A percentile compares a stretch with the other conserved stretches of the same genome.
Conservation (phyloP, 805 yeast genomes). For the Cyberlindnera maritima region DNA sequence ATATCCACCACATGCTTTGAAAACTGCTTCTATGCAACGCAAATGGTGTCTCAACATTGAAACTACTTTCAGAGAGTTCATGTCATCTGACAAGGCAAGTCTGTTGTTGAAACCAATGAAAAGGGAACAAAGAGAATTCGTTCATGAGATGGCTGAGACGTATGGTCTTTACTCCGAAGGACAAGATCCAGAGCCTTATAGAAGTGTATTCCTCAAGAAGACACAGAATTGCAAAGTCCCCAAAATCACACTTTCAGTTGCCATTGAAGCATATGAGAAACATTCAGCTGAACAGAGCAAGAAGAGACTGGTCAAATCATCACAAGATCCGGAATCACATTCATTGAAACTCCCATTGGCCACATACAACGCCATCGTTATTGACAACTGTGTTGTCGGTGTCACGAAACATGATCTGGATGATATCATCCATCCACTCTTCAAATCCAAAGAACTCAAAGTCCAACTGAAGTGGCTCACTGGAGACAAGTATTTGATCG, state of each 20-base stretch:
- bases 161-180: slow-evolving; percentile 64
- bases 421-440: slow-evolving; percentile 27
- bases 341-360: slow-evolving; percentile 10
- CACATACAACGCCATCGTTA: slow-evolving; percentile 49
- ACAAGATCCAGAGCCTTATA: slow-evolving; percentile 77
- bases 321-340: not conserved
- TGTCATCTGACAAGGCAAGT: slow-evolving; percentile 38
- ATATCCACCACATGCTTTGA: slow-evolving; percentile 24
- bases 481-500: slow-evolving; percentile 41
- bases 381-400: slow-evolving; percentile 53
- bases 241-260: slow-evolving; percentile 42
- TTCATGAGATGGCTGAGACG: slow-evolving; percentile 63
- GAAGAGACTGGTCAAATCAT: not conserved
- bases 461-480: slow-evolving; percentile 39
- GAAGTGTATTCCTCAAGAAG: slow-evolving; percentile 63
- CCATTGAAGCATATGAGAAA: slow-evolving; percentile 34
- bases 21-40: slow-evolving; percentile 39
- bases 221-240: slow-evolving; percentile 38
- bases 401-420: slow-evolving; percentile 36
- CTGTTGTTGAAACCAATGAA: slow-evolving; percentile 75
- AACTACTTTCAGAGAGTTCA: slow-evolving; percentile 45
- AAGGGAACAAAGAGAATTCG: slow-evolving; percentile 61
- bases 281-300: slow-evolving; percentile 31
- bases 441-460: slow-evolving; percentile 15
- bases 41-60: slow-evolving; percentile 73